Base-by-base conservation (phyloP, 805 yeast species). In the Metschnikowia aberdeeniae region DNA sequence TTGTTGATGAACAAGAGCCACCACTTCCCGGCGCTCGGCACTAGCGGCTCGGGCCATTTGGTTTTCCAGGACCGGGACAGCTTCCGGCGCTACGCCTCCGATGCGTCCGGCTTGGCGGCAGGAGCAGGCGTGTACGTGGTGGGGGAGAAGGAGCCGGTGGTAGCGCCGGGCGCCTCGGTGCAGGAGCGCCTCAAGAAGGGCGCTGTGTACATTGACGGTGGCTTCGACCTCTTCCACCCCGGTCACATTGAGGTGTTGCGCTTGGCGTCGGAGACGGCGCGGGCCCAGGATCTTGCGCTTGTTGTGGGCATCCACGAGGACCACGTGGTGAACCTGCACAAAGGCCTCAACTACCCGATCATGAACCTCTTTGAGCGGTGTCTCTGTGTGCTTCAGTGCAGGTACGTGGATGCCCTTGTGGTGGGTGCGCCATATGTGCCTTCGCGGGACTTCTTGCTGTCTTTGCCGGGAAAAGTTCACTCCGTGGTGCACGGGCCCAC, bases 201-300 rank as follows among this genome's bases (percentile, higher is more conserved):
- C 43, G 53, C 74, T 11, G 70, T 70, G 41, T 88, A 85, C 58
- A 75, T 88, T 13, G 85, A 81, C 52, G 98, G 97, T 10, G 85
- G 86, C 1, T 93, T 90, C 68, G 99, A 93, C 63, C 72, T 93
- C 44, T 90, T 93, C 67, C 89, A 89, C 62, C 89, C 96, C 17
- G 97, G 96, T 17, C 97, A 93, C 62, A 87, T 92, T 46, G 84
- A 82, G 53, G 84, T 84, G 8, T 70, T 92, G 50, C 68, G 76
- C 46, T 60, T 69, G 12, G 75, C 84, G 19, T 60, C 72, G 28
- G 63, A 63, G 30, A 53, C 57, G 19, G 77, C 80, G 0, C 50
- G 56, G 4, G 59, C 58, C 12, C 62, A 57, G 2, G 62, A 64
- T 8, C 75, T 78, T 3, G 62, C 67, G 2, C 80, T 88, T 1